Conservation (phyloP, 257 asterid genomes). For the Fraxinus americana region DNA sequence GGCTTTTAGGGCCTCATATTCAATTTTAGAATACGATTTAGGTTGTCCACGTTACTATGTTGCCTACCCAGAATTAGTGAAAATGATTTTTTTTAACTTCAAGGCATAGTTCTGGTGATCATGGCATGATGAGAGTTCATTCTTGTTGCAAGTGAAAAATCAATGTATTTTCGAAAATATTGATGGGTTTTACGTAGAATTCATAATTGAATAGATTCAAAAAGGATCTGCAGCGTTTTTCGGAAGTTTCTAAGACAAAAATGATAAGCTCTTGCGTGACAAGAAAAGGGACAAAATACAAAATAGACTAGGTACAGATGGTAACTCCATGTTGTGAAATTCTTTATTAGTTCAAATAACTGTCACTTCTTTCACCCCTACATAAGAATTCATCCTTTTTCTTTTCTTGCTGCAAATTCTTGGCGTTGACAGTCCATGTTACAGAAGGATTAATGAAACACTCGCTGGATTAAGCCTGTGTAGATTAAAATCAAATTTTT, state of each 20-base stretch:
- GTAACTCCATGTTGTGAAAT: constrained; percentile 7
- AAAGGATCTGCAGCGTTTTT: neutral
- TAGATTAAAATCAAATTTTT: too few species aligned
- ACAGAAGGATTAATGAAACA: neutral
- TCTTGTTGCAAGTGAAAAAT: neutral
- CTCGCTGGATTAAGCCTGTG: neutral
- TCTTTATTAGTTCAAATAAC: neutral
- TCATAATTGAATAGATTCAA: neutral
- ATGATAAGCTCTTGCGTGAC: constrained; percentile 23
- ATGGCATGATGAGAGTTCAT: neutral
- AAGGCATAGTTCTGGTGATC: neutral
- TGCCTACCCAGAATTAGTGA: neutral
- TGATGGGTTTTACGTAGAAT: neutral
- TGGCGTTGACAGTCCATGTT: constrained; percentile 24
- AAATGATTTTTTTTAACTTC: neutral
- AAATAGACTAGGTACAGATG: neutral
- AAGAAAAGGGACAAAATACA: neutral
- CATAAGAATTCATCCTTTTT: neutral
- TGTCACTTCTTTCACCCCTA: neutral
- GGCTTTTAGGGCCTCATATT: constrained; percentile 13
- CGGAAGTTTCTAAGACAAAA: constrained; percentile 23
- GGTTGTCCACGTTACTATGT: neutral
- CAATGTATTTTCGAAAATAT: neutral
- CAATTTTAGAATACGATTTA: neutral
- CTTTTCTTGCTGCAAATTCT: constrained; percentile 17